Conservation (phyloP, 2,329 filamentous ascomycete species). For the Epichloe brachyelytri region DNA sequence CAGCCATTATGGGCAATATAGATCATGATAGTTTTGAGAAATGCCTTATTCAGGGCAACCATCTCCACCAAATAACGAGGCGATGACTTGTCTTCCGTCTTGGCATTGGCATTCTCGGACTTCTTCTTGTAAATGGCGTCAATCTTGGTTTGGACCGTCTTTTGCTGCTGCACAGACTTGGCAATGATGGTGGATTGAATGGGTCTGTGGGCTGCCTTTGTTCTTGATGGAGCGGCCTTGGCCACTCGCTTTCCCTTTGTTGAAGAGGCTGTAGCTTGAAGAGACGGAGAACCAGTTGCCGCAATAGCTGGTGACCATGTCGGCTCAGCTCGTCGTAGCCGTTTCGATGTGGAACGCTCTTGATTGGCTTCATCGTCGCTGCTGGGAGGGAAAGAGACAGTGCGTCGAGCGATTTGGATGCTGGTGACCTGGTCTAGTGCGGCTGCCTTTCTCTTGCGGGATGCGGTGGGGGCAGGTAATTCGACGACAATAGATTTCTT, state of each 20-base stretch:
- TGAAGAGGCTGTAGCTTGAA: neutral
- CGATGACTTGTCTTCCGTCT: conserved; percentile 19
- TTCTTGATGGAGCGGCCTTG: conserved; percentile 16
- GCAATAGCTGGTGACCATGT: neutral
- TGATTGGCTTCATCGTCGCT: conserved; percentile 17
- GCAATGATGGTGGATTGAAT: conserved; percentile 18
- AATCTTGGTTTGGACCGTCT: conserved; percentile 21
- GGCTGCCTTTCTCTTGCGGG: conserved; percentile 27
- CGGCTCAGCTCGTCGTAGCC: conserved; percentile 13
- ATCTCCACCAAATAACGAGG: conserved; percentile 45
- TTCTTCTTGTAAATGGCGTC: conserved; percentile 19
- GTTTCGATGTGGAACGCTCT: conserved; percentile 1
- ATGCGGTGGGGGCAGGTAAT: conserved; percentile 12
- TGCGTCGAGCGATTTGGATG: conserved; percentile 14
- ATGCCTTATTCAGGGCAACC: conserved; percentile 49
- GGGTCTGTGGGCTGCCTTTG: conserved; percentile 18
- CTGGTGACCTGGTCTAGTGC: conserved; percentile 13
- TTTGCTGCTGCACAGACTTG: conserved; percentile 17
- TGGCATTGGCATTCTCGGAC: conserved; percentile 18
- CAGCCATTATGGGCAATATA: conserved; percentile 58
- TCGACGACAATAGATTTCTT: conserved; percentile 22
- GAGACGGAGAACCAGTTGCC: neutral
- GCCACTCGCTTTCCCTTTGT: conserved; percentile 20
- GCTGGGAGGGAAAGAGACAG: conserved; percentile 21
- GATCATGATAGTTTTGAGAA: conserved; percentile 54